Base-by-base conservation (phyloP, 495 filamentous ascomycete species). In the Elaphomyces granulatus region DNA sequence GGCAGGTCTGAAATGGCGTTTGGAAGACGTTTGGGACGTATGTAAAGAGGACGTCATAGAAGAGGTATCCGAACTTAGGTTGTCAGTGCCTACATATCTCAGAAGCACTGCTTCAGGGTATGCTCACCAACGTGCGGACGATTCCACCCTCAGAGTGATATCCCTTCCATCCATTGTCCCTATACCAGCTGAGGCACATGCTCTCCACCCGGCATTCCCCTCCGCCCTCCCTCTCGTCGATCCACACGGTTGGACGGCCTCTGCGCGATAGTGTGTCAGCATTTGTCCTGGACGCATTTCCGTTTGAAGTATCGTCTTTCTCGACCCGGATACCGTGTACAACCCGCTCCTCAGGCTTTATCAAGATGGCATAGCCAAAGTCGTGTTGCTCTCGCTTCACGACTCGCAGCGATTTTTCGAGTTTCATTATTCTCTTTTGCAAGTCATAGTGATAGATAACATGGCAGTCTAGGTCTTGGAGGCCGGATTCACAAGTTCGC, bases 1-100 rank as follows among this genome's bases (percentile, higher is more conserved):
- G 90, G 50, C 84, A 92, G 0, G 84, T 94, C 53, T 98, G 90
- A 55, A 80, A 98, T 3, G 80, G 68, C 3, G 88, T 98, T 53
- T 96, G 86, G 61, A 96, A 98, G 45, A 96, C 88, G 47, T 94
- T 94, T 16, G 90, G 87, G 19, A 95, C 71, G 59, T 93, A 94
- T 23, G 87, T 70, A 61, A 95, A 96, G 4, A 98, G 68, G 21
- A 95, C 73, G 59, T 96, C 88, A 65, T 78, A 87, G 63, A 98
- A 94, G 15, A 98, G 73, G 48, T 86, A 86, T 17, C 76, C 83
- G 57, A 94, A 94, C 38, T 70, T 28, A n/a, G 12, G 2, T 14
- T 2, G 10, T 20, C 8, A 31, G n/a, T 44, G 20, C 18, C 15
- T 19, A 20, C n/a, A 32, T 16, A n/a, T n/a, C n/a, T n/a, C n/a